Evolutionary conservation across 2,329 filamentous ascomycete species (phyloP).

Genomic region (Aspergillus niger): DNA sequence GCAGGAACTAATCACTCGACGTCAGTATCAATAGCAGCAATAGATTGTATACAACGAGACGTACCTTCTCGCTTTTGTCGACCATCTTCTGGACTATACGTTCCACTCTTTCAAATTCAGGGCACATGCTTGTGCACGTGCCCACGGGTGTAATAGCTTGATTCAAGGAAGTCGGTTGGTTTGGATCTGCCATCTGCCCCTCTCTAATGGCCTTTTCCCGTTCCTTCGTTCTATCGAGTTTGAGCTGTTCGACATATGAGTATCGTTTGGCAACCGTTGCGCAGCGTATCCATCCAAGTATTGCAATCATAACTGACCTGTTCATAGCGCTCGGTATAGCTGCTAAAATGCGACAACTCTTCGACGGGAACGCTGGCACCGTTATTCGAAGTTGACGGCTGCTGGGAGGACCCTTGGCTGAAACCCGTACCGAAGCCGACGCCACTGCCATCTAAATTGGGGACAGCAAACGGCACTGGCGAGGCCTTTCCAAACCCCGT

Average conservation of each 20-base stretch:
- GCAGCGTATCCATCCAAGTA: neutral
- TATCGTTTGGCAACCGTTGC: neutral
- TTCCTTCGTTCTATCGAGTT: constrained; percentile 53
- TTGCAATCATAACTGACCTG: constrained; percentile 29
- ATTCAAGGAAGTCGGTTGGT: constrained; percentile 60
- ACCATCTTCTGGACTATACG: constrained; percentile 64
- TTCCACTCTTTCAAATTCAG: constrained; percentile 63
- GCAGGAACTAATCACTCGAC: constrained; percentile 30
- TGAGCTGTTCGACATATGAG: constrained; percentile 41
- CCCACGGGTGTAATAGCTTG: constrained; percentile 64
- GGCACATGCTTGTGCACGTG: constrained; percentile 65
- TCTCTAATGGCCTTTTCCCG: constrained; percentile 54
- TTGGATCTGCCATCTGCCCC: constrained; percentile 60
- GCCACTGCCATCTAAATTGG: constrained; percentile 14
- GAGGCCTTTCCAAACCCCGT: constrained; percentile 22
- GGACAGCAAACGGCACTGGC: constrained; percentile 16
- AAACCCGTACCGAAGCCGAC: constrained; percentile 23
- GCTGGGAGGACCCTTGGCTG: constrained; percentile 10
- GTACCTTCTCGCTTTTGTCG: constrained; percentile 61
- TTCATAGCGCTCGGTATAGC: constrained; percentile 41
- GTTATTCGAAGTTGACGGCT: constrained; percentile 13
- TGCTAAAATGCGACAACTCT: constrained; percentile 24
- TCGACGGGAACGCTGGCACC: constrained; percentile 24
- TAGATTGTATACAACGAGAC: neutral
- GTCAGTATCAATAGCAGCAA: constrained; percentile 13